Base-by-base conservation (phyloP, 2,329 filamentous ascomycete genomes). In the Rhynchosporium agropyri region DNA sequence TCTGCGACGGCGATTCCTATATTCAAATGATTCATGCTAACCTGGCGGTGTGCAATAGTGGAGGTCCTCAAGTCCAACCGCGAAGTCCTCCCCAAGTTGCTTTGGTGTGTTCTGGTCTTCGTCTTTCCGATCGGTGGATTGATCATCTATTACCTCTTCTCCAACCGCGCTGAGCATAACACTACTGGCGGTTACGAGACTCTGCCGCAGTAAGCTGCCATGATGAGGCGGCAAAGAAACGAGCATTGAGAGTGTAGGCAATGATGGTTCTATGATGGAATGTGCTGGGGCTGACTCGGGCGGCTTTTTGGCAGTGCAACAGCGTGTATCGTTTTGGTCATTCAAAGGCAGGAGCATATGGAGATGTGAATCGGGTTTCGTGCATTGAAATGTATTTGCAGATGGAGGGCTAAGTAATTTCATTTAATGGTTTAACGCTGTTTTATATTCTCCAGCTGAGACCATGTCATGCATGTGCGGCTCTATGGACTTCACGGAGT, bases 11-110 rank as follows among this genome's bases (percentile, higher is more conserved):
- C 20, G 9, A 9, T 8, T 42, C 38, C 20, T 33, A 13, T 33
- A 15, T 8, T 42, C 10, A 48, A 59, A 33, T 20, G 51, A 55
- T 36, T n/a, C 12, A 28, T 20, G 56, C 71, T 70, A 36, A 69
- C 15, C 36, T 12, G 20, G 6, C 7, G 26, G 8, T 40, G 4
- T 40, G 33, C 31, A 26, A 20, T 67, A 88, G 85, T 88, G 69
- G 86, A 88, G 76, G 82, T 88, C 67, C 76, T 88, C 62, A 84
- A 87, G 75, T 88, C 85, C 46, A 86, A 82, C 74, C 84, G 85
- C 63, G 80, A 84, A 4, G 76, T 80, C 26, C 73, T 76, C 26
- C 77, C 81, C 74, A 89, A 89, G 77, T 73, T 88, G 3, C 76
- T 87, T 36, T 89, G 86, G 86, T 83, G 79, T 55, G 77, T 88